Evolutionary conservation across 2,329 filamentous ascomycete genomes (phyloP).

Genomic region (Epichloe sp.): DNA sequence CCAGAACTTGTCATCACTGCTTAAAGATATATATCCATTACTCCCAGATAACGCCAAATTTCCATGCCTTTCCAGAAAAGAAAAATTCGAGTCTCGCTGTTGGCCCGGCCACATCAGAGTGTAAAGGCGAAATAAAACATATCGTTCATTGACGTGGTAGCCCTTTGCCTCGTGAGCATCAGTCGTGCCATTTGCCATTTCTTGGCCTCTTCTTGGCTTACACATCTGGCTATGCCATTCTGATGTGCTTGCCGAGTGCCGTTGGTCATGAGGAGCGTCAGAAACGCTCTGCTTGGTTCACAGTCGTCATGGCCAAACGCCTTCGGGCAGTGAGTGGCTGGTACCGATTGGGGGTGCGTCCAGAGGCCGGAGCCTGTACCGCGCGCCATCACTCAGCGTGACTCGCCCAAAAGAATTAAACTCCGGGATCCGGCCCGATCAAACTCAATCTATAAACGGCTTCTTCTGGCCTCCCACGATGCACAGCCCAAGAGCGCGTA

Average conservation of each 20-base stretch:
- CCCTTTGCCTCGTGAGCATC: not conserved
- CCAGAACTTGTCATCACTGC: not conserved
- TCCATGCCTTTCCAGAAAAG: not conserved
- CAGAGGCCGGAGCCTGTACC: not conserved
- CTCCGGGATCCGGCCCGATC: not conserved
- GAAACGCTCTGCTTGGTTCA: not conserved
- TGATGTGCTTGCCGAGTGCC: not conserved
- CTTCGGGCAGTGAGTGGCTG: not conserved
- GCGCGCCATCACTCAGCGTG: not conserved
- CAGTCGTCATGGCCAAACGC: not conserved
- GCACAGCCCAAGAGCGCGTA: slow-evolving; percentile 49
- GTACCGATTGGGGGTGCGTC: not conserved
- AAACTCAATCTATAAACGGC: slow-evolving; percentile 45
- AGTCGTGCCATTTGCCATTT: not conserved
- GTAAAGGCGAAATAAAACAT: not conserved
- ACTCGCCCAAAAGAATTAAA: not conserved
- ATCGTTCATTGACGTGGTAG: not conserved
- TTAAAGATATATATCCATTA: not conserved
- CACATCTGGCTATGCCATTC: not conserved
- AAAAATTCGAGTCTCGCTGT: not conserved
- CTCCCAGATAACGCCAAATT: not conserved
- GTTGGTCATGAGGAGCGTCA: not conserved
- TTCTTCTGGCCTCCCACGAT: slow-evolving; percentile 52
- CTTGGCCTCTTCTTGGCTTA: not conserved
- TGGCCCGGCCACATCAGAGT: not conserved